phyloP scores from a whole-genome alignment of 2,329 filamentous ascomycete species.

The Fusarium transvaalense region DNA sequence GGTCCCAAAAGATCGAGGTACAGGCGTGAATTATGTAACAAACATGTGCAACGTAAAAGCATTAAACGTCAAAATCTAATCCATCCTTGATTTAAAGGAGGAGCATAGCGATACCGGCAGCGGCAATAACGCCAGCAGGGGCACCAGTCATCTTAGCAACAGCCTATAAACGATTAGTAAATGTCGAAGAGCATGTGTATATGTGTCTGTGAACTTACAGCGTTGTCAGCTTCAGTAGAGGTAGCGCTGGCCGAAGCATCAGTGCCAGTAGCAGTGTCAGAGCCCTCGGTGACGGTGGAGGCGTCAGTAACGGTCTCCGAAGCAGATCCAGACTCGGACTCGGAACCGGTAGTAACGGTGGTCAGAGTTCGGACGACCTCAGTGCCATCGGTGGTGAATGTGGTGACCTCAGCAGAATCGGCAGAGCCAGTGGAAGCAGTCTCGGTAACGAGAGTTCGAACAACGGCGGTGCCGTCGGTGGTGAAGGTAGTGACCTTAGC shows the following conservation, averaged over 20 bases:
- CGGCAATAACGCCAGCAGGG: constrained; percentile 61
- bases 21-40: constrained; percentile 59
- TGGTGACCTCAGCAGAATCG: constrained; percentile 32
- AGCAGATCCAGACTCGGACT: constrained; percentile 29
- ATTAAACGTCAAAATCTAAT: constrained; percentile 41
- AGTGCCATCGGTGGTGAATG: constrained; percentile 41
- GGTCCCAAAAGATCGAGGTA: constrained; percentile 48
- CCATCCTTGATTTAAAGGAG: constrained; percentile 58
- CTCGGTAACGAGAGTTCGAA: constrained; percentile 39
- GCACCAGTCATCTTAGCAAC: constrained; percentile 59
- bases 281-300: constrained; percentile 30
- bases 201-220: constrained; percentile 47
- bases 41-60: constrained; percentile 55
- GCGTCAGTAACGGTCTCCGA: constrained; percentile 41
- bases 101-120: constrained; percentile 62
- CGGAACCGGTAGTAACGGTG: constrained; percentile 33
- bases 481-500: constrained; percentile 40
- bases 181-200: background rate
- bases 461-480: constrained; percentile 32
- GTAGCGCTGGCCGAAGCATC: constrained; percentile 40
- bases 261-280: constrained; percentile 27
- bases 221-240: constrained; percentile 43
- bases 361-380: constrained; percentile 39
- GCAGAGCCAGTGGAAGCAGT: constrained; percentile 32
- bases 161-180: constrained; percentile 43